Base-by-base conservation (phyloP, 148 eudicot species). In the Fagopyrum tataricum region DNA sequence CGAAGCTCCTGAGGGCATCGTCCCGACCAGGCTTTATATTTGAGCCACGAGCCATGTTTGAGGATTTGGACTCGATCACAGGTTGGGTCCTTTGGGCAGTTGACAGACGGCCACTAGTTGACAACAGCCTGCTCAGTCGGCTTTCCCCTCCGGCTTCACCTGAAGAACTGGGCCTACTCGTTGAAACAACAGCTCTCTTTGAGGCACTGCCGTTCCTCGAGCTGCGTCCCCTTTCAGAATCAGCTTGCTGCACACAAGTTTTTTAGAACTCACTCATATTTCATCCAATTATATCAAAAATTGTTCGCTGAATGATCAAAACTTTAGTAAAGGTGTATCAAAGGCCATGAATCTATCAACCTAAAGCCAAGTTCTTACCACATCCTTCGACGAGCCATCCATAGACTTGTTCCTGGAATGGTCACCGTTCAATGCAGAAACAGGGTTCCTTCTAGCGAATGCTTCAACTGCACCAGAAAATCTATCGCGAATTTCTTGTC, bases 121-220 rank as follows among this genome's bases (percentile, higher is more conserved):
- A 85, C 67, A 84, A 76, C 56, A 87, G 76, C 44, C 96, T 82
- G 78, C 86, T 79, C 24, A 85, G 74, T 77, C 97, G 87, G 41
- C 82, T 78, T 23, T 91, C 96, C 72, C 79, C 84, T 70, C 79
- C 84, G 37, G 90, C 89, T 75, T 87, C 98, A 58, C 89, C 85
- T 1, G 98, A 91, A 14, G 97, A 88, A 82, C 97, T 85, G 24
- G 94, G 98, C 76, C 93, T 78, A 79, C 96, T 95, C 81, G 89
- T 79, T 40, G 97, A 84, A 43, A 79, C 73, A 20, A 86, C 76
- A 7, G 88, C 93, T 81, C 90, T 84, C 78, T 81, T 95, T 72
- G 97, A 91, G 48, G 87, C 66, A 73, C 96, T 91, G 12, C 87
- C 86, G 12, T 86, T 79, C 62, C 96, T 80, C 72, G 98, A 85